Evolutionary conservation across 192 early-diverging fungal genomes (phyloP).

Genomic region (Coemansia erecta): DNA sequence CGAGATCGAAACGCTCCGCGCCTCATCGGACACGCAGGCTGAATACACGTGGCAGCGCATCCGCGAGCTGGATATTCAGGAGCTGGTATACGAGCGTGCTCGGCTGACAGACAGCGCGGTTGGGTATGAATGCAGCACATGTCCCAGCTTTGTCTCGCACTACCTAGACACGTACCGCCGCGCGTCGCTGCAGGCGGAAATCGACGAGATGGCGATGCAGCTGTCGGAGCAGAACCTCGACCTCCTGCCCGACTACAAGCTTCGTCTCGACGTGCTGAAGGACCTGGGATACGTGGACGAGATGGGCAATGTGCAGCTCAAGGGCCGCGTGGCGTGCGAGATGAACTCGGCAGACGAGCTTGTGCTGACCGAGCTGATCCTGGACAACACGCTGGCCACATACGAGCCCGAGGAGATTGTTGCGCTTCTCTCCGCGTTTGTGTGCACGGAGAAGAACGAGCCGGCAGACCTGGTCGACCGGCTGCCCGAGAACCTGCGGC

Average conservation of each 20-base stretch:
- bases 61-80: conserved; percentile 84
- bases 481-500: conserved; percentile 27
- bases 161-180: conserved; percentile 59
- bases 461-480: conserved; percentile 28
- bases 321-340: conserved; percentile 95
- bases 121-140: conserved; percentile 40
- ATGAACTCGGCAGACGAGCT: conserved; percentile 96
- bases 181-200: conserved; percentile 61
- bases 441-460: conserved; percentile 88
- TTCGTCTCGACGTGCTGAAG: conserved; percentile 83
- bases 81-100: conserved; percentile 62
- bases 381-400: conserved; percentile 88
- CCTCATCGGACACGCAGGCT: conserved; percentile 22
- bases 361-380: conserved; percentile 88
- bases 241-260: conserved; percentile 88
- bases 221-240: conserved; percentile 93
- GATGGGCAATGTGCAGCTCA: conserved; percentile 84
- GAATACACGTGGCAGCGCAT: conserved; percentile 88
- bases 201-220: conserved; percentile 71
- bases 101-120: conserved; percentile 41
- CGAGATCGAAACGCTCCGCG: conserved; percentile 27
- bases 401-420: conserved; percentile 92
- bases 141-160: conserved; percentile 48
- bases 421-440: conserved; percentile 88
- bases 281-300: conserved; percentile 79